Conservation (phyloP, 208 protist species). For the Phytomonas sp. region DNA sequence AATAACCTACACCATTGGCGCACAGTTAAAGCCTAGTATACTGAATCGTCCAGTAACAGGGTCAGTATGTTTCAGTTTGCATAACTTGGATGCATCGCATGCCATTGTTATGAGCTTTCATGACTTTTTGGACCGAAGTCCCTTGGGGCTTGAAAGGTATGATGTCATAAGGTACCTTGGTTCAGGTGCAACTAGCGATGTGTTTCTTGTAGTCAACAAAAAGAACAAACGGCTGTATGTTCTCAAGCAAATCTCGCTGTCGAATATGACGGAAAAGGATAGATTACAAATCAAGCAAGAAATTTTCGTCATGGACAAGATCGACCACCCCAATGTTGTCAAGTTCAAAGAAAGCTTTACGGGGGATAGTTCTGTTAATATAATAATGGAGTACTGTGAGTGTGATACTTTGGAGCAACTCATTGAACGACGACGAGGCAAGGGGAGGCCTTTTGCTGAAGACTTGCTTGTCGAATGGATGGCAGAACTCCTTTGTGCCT, state of each 20-base stretch:
- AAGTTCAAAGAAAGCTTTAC: conserved; percentile 83
- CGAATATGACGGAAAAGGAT: conserved; percentile 64
- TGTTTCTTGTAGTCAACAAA: conserved; percentile 56
- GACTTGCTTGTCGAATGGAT: conserved; percentile 83
- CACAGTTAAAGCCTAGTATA: no score
- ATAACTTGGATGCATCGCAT: background rate
- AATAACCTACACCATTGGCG: no score
- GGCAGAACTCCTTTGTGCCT: conserved; percentile 75
- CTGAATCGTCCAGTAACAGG: no score
- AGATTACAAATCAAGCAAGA: conserved; percentile 66
- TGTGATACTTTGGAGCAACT: conserved; percentile 75
- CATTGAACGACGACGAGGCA: conserved; percentile 66
- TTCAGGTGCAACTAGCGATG: conserved; percentile 56
- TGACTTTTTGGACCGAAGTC: background rate
- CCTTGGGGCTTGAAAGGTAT: conserved; percentile 31
- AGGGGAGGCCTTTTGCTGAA: conserved; percentile 53
- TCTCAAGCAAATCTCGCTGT: conserved; percentile 77
- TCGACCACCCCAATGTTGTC: conserved; percentile 87
- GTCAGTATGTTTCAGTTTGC: no score
- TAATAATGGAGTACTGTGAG: conserved; percentile 89
- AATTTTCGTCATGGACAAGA: conserved; percentile 83
- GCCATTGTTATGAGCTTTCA: background rate
- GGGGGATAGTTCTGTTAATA: conserved; percentile 59
- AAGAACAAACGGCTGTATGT: conserved; percentile 53
- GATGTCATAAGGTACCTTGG: conserved; percentile 59